A percentile compares a stretch with the other conserved stretches of the same genome.
These are phyloP conservation scores for Dryas octopetala DNA, from an alignment of 306 rosid genomes.

Conservation along the genomic window DNA sequence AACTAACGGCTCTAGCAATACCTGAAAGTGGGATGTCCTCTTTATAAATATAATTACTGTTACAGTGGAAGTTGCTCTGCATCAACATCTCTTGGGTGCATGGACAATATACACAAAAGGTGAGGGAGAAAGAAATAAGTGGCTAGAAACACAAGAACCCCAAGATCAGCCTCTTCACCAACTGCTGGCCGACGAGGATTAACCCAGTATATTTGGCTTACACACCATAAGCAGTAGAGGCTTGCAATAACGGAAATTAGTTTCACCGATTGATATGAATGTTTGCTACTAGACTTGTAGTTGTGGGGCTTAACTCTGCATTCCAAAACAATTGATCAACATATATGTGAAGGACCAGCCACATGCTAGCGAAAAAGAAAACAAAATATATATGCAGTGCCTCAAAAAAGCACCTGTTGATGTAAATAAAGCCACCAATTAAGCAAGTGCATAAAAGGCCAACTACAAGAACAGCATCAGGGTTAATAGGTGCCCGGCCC, in stretches of 20 bases:
- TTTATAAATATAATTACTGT: conserved; percentile 9
- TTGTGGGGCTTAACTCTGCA: conserved; percentile 58
- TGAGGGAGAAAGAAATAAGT: conserved; percentile 64
- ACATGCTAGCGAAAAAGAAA: conserved; percentile 5
- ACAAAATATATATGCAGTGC: background rate
- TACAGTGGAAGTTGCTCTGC: conserved; percentile 55
- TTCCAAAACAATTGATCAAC: conserved; percentile 15
- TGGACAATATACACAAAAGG: conserved; percentile 59
- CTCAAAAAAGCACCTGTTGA: conserved; percentile 57
- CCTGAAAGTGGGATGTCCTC: background rate
- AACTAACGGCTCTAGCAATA: conserved; percentile 1
- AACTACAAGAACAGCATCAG: conserved; percentile 71
- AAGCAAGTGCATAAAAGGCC: conserved; percentile 55
- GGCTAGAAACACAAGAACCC: conserved; percentile 71
- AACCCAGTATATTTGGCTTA: conserved; percentile 61
- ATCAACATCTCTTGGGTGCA: conserved; percentile 50
- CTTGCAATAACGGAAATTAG: conserved; percentile 51
- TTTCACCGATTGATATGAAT: conserved; percentile 52
- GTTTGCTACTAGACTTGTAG: conserved; percentile 41
- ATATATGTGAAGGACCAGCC: conserved; percentile 20
- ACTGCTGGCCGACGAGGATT: conserved; percentile 73
- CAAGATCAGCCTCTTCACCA: conserved; percentile 96
- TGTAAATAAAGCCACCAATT: conserved; percentile 64
- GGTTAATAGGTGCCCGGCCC: conserved; percentile 71
- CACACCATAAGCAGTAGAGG: conserved; percentile 81